phyloP scores from a whole-genome alignment of 305 asterid genomes.

The Fraxinus latifolia region DNA sequence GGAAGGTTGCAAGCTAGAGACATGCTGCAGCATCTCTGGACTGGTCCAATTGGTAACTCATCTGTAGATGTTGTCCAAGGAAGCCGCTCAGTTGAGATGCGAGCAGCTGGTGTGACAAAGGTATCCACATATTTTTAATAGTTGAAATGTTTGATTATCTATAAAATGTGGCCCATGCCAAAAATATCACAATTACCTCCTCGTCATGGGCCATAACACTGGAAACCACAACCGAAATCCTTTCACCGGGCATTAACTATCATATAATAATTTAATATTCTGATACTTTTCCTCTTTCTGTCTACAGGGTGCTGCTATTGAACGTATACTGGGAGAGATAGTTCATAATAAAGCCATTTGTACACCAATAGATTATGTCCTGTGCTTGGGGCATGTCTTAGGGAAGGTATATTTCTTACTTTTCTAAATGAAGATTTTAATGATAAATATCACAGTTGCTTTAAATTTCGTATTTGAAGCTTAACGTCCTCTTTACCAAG shows the following conservation, averaged over 20 bases:
- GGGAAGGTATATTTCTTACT: slow-evolving; percentile 61
- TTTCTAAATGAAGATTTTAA: slow-evolving; percentile 1
- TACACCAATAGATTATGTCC: slow-evolving; percentile 86
- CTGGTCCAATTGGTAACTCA: slow-evolving; percentile 95
- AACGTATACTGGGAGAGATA: slow-evolving; percentile 94
- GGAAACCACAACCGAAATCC: not conserved
- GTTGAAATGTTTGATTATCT: not conserved
- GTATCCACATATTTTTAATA: slow-evolving; percentile 28
- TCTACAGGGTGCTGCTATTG: slow-evolving; percentile 92
- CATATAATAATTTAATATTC: not conserved
- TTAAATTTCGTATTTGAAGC: not conserved
- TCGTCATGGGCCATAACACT: not conserved
- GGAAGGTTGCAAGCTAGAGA: slow-evolving; percentile 99
- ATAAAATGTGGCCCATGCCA: not conserved
- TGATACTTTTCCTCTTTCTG: not conserved
- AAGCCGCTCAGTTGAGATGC: slow-evolving; percentile 88
- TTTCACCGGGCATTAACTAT: not conserved
- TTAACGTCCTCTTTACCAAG: not conserved
- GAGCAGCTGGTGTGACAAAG: slow-evolving; percentile 98
- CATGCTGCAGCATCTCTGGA: slow-evolving; percentile 99
- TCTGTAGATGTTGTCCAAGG: slow-evolving; percentile 98
- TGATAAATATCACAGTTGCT: not conserved
- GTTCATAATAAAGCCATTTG: slow-evolving; percentile 84
- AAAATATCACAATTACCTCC: not conserved
- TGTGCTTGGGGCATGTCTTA: slow-evolving; percentile 90